These are phyloP conservation scores for Bolboschoenoplectus hybrid DNA, from an alignment of 202 grass and related monocot species.

Conservation along the genomic window DNA sequence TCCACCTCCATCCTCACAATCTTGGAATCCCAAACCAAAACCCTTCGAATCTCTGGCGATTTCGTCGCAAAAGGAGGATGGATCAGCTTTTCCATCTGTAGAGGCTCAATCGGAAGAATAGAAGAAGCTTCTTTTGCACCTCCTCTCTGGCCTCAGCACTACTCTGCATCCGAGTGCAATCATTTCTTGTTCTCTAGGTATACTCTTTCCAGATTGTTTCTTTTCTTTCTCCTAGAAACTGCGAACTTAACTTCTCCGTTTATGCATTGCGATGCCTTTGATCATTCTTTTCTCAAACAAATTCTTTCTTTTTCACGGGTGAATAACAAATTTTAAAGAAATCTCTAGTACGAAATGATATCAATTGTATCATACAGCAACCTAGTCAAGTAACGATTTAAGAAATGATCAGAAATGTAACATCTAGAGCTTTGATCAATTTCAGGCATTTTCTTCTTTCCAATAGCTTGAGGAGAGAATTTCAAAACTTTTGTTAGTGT, in stretches of 20 bases:
- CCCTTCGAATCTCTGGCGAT: background rate
- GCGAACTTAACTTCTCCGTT: background rate
- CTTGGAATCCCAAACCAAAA: conserved; percentile 21
- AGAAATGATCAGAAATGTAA: background rate
- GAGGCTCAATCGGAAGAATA: conserved; percentile 15
- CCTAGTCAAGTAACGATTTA: background rate
- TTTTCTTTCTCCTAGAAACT: background rate
- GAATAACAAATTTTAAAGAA: background rate
- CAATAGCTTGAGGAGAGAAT: background rate
- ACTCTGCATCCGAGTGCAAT: conserved; percentile 34
- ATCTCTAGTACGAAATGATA: background rate
- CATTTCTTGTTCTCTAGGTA: conserved; percentile 27
- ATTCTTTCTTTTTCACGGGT: background rate
- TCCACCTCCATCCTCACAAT: background rate
- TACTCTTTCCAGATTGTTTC: conserved; percentile 4
- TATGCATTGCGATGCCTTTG: background rate
- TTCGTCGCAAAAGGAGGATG: background rate
- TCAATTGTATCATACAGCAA: background rate
- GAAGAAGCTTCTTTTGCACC: conserved; percentile 14
- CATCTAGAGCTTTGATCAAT: background rate
- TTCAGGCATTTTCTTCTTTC: conserved; percentile 1
- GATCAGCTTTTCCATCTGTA: conserved; percentile 3
- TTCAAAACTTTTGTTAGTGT: background rate
- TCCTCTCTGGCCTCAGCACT: background rate
- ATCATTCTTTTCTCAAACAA: background rate